Evolutionary conservation across 345 rosid species (phyloP).

Genomic region (Corchorus olitorius): DNA sequence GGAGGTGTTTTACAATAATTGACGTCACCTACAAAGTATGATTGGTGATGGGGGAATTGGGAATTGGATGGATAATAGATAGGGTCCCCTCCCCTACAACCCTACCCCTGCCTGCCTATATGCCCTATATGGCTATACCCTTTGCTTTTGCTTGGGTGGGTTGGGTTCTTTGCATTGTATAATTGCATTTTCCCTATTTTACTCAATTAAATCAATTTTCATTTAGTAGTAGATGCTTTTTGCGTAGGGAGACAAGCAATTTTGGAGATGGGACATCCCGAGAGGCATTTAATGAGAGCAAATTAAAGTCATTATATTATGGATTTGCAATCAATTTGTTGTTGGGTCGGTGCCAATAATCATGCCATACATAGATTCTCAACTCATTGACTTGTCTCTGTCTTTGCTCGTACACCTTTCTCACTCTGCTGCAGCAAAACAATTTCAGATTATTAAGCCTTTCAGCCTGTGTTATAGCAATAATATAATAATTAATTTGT

Average conservation of each 20-base stretch:
- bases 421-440: neutral
- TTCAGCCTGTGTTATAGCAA: too few relatives aligned
- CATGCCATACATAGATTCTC: neutral
- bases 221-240: neutral
- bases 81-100: neutral
- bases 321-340: neutral
- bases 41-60: conserved; percentile 20
- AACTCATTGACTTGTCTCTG: neutral
- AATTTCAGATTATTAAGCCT: too few relatives aligned
- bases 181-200: too few relatives aligned
- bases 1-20: conserved; percentile 2
- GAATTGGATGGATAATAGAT: neutral
- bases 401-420: neutral
- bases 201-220: too few relatives aligned
- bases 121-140: too few relatives aligned
- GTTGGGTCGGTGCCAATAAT: neutral
- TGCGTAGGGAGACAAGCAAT: conserved; percentile 19
- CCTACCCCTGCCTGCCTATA: neutral
- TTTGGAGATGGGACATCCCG: conserved; percentile 10
- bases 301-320: neutral
- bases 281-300: neutral
- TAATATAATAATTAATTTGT: too few relatives aligned
- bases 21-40: conserved; percentile 26
- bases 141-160: too few relatives aligned
- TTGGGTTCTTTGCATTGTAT: neutral